Percentiles rank a stretch among this genome's conserved stretches.
phyloP scores from a whole-genome alignment of 169 alveolate genomes.

The Amoebophrya sp. region DNA sequence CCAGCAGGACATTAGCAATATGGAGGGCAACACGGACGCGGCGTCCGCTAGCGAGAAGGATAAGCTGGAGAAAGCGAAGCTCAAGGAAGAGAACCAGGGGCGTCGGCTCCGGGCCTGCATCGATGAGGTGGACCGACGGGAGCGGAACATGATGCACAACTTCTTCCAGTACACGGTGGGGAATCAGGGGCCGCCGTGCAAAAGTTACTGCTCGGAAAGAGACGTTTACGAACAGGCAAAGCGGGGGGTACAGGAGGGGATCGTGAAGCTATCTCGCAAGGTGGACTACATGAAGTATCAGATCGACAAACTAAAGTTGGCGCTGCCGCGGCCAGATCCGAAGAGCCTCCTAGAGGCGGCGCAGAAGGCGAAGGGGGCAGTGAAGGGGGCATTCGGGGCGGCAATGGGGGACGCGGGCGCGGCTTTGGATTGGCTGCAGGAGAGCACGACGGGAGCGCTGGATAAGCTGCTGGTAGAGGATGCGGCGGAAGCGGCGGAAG shows the following conservation, averaged over 20 bases:
- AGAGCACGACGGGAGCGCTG: too few relatives aligned
- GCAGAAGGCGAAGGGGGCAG: too few relatives aligned
- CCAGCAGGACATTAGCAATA: not conserved
- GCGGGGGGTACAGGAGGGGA: not conserved
- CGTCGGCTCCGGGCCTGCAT: not conserved
- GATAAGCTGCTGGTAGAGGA: too few relatives aligned
- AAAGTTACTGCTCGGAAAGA: not conserved
- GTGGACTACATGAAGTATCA: not conserved
- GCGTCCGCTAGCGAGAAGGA: not conserved
- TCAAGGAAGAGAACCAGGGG: not conserved
- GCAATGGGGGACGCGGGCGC: too few relatives aligned
- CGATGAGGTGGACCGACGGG: not conserved
- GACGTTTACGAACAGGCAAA: not conserved
- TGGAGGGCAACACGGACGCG: not conserved
- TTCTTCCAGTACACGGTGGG: not conserved
- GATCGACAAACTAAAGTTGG: not conserved
- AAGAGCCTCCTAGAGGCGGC: too few relatives aligned
- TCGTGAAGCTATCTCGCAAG: not conserved
- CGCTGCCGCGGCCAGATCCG: too few relatives aligned
- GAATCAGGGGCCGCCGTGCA: not conserved
- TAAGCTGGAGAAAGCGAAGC: not conserved
- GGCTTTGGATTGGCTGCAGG: too few relatives aligned
- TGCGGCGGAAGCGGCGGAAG: too few relatives aligned
- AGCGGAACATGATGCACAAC: not conserved
- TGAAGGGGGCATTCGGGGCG: too few relatives aligned